These are phyloP conservation scores for Phytophthora boehmeriae DNA, from an alignment of 352 stramenopile species.

Conservation along the genomic window DNA sequence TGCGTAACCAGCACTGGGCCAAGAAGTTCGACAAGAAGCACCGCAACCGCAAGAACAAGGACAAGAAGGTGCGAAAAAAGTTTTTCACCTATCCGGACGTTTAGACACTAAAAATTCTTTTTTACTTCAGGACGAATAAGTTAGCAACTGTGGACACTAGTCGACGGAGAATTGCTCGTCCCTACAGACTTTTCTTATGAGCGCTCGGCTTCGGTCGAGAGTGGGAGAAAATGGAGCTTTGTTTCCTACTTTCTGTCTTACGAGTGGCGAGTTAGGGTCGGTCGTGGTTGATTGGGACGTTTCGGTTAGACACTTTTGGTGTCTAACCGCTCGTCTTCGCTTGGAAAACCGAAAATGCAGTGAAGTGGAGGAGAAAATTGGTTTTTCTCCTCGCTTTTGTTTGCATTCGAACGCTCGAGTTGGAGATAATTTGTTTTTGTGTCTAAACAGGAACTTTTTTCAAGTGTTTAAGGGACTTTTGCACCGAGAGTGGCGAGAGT, in stretches of 20 bases:
- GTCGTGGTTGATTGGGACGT: constrained; percentile 33
- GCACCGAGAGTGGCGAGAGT: constrained; percentile 24
- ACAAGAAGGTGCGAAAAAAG: constrained; percentile 51
- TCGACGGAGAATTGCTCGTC: constrained; percentile 22
- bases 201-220: constrained; percentile 9
- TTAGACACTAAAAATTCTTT: constrained; percentile 1
- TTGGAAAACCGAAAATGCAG: constrained; percentile 43
- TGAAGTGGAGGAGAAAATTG: constrained; percentile 11
- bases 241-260: constrained; percentile 28
- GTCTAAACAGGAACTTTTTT: constrained; percentile 23
- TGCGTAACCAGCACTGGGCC: constrained; percentile 97
- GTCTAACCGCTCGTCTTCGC: constrained; percentile 21
- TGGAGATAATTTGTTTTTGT: constrained; percentile 18
- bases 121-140: constrained; percentile 52
- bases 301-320: constrained; percentile 4
- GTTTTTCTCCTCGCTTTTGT: constrained; percentile 31
- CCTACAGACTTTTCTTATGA: constrained; percentile 21
- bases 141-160: constrained; percentile 27
- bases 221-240: constrained; percentile 30
- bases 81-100: not conserved
- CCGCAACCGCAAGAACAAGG: constrained; percentile 61
- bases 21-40: constrained; percentile 98
- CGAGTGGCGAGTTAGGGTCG: constrained; percentile 25
- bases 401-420: constrained; percentile 23
- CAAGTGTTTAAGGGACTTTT: not conserved